Evolutionary conservation across 1,284 basidiomycete genomes (phyloP).

Genomic region (Malassezia dermatis): DNA sequence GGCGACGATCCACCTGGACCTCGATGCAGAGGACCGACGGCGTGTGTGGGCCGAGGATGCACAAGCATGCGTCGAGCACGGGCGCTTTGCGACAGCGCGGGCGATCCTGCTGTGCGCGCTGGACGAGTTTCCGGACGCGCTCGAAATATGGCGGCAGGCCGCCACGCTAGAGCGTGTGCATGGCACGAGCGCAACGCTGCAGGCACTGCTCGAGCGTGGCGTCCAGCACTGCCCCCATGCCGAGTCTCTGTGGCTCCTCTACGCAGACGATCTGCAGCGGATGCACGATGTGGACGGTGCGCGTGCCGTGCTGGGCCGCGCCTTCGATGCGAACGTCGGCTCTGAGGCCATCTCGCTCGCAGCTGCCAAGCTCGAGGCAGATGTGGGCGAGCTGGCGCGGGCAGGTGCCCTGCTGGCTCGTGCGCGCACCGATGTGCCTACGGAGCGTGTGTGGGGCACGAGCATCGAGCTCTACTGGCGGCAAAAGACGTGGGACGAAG

Average conservation of each 20-base stretch:
- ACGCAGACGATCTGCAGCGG: conserved; percentile 87
- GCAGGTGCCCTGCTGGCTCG: conserved; percentile 75
- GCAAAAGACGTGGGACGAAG: conserved; percentile 63
- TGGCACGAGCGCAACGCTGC: conserved; percentile 69
- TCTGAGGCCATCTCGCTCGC: conserved; percentile 95
- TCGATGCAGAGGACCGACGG: conserved; percentile 83
- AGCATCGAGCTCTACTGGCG: conserved; percentile 87
- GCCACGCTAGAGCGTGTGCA: conserved; percentile 83
- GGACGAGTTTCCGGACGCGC: conserved; percentile 75
- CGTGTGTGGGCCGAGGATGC: conserved; percentile 88
- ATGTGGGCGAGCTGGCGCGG: conserved; percentile 76
- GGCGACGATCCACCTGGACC: conserved; percentile 82
- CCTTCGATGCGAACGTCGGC: conserved; percentile 89
- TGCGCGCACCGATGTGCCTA: conserved; percentile 78
- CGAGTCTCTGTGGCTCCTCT: conserved; percentile 92
- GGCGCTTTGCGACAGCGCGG: conserved; percentile 69
- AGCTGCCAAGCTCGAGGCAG: conserved; percentile 87
- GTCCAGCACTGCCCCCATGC: conserved; percentile 83
- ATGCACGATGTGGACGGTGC: conserved; percentile 69
- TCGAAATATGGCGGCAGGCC: conserved; percentile 74
- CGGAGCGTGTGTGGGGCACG: conserved; percentile 95
- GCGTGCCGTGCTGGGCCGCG: conserved; percentile 71
- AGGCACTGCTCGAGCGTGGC: conserved; percentile 68
- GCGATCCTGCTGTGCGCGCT: conserved; percentile 81
- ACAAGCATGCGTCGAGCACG: conserved; percentile 64